Base-by-base conservation (phyloP, 176 grass and related monocot species). In the Eremochloa ophiuroides region DNA sequence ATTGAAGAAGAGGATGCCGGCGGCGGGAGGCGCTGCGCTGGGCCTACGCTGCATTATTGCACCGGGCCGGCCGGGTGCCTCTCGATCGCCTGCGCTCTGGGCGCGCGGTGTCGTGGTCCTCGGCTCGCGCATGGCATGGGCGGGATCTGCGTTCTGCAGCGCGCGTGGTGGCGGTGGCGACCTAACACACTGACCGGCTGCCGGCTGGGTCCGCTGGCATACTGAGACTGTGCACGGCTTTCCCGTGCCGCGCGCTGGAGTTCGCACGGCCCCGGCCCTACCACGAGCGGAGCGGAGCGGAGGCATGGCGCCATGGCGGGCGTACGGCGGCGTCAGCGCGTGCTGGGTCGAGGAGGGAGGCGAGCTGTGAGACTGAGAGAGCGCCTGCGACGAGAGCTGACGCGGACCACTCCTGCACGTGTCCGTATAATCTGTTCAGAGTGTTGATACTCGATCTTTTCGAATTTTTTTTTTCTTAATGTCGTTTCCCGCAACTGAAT, bases 201-300 rank as follows among this genome's bases (percentile, higher is more conserved):
- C 60, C 60, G 13, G 75, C 74, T 29, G 64, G 20, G 42, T 53
- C 48, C 48, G 48, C 48, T 53, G 48, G 16, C 11, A 23, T 10
- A 17, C 74, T 30, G 37, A 42, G 56, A 23, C 73, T 33, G 64
- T 15, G 48, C 71, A 0, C 47, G 62, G 56, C 66, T 66, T 42
- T 76, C 35, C 68, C 42, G 74, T 4, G 62, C 13, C 70, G 38
- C 66, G 66, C 40, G 42, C 77, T 76, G 64, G 82, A 81, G 46
- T 71, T 64, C 7, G 77, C 71, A 31, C 64, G 77, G 82, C 77
- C 87, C 87, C 64, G 77, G 82, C 77, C 87, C 87, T 89, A 81
- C 87, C 82, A 85, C 82, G 87, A 88, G 38, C 28, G 14, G 23
- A 55, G 51, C 53, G 41, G 4, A 17, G 46, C 20, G 63, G 20